These are phyloP conservation scores for Teratosphaeriaceae sp. DNA, from an alignment of 2,329 filamentous ascomycete genomes.

Conservation along the genomic window DNA sequence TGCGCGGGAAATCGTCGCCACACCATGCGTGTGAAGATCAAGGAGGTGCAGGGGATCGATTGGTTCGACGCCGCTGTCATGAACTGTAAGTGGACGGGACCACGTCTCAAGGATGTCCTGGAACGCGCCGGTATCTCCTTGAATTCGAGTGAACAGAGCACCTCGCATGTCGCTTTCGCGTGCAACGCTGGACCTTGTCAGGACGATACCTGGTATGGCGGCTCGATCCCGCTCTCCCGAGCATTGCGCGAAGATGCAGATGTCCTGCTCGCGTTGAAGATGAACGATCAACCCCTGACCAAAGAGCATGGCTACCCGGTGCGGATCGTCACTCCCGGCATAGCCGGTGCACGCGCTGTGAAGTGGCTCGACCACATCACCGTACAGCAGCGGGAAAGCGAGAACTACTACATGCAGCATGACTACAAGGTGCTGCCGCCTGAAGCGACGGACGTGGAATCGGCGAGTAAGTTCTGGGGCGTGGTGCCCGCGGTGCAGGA, in stretches of 20 bases:
- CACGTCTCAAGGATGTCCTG: conserved; percentile 48
- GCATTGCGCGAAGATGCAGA: conserved; percentile 43
- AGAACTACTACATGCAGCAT: conserved; percentile 51
- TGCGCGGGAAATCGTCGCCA: conserved; percentile 56
- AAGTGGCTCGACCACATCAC: conserved; percentile 58
- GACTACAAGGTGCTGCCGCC: conserved; percentile 54
- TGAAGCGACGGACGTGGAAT: conserved; percentile 41
- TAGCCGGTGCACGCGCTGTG: conserved; percentile 57
- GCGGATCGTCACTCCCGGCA: conserved; percentile 52
- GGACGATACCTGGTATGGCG: conserved; percentile 54
- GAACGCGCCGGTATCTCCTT: conserved; percentile 37
- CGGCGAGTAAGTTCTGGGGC: conserved; percentile 49
- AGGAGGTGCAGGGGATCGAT: conserved; percentile 54
- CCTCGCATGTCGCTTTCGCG: conserved; percentile 50
- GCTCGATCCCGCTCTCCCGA: conserved; percentile 44
- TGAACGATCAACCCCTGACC: conserved; percentile 59
- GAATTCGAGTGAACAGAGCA: conserved; percentile 15
- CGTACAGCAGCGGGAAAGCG: conserved; percentile 50
- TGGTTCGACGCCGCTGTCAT: conserved; percentile 56
- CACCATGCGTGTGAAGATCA: conserved; percentile 53
- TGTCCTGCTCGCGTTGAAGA: conserved; percentile 61
- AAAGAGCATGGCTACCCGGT: conserved; percentile 60
- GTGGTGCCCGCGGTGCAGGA: conserved; percentile 45
- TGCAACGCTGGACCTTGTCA: conserved; percentile 48
- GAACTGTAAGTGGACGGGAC: conserved; percentile 53